phyloP scores from a whole-genome alignment of 306 rosid species.

The Acacia acuminata region DNA sequence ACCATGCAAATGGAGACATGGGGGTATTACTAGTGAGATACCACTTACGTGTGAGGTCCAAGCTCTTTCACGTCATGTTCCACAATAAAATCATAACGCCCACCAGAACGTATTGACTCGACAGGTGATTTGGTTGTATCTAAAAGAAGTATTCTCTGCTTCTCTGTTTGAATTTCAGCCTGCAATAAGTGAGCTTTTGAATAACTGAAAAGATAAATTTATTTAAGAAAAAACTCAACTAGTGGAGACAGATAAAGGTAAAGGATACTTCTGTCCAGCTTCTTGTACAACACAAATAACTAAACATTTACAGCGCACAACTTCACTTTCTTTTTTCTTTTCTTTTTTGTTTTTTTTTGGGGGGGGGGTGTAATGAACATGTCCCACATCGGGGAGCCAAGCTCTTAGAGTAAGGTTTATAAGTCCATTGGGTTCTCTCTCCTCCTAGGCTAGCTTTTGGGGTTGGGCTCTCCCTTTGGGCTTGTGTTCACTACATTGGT shows the following conservation, averaged over 20 bases:
- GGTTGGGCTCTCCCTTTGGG: not conserved
- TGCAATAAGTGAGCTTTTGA: slow-evolving; percentile 31
- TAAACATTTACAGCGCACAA: not conserved
- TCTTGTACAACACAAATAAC: slow-evolving; percentile 8
- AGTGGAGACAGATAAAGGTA: not conserved
- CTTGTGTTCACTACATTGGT: too few species aligned
- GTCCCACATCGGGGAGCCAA: too few species aligned
- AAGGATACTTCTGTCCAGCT: not conserved
- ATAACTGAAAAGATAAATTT: not conserved
- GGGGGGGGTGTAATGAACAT: too few species aligned
- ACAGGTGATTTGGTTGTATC: slow-evolving; percentile 93
- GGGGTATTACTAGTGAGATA: not conserved
- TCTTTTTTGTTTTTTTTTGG: too few species aligned
- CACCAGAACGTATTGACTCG: slow-evolving; percentile 88
- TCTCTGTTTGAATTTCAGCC: slow-evolving; percentile 99
- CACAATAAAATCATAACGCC: slow-evolving; percentile 95
- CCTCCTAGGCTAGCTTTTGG: too few species aligned
- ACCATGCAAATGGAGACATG: not conserved
- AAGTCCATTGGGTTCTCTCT: too few species aligned
- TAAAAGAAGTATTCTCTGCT: slow-evolving; percentile 85
- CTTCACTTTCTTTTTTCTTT: too few species aligned
- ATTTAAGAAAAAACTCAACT: not conserved
- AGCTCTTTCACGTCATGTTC: slow-evolving; percentile 98
- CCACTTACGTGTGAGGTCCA: slow-evolving; percentile 91
- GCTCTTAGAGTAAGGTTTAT: too few species aligned